Evolutionary conservation across 352 stramenopile genomes (phyloP).

Genomic region (Pythium sp.): DNA sequence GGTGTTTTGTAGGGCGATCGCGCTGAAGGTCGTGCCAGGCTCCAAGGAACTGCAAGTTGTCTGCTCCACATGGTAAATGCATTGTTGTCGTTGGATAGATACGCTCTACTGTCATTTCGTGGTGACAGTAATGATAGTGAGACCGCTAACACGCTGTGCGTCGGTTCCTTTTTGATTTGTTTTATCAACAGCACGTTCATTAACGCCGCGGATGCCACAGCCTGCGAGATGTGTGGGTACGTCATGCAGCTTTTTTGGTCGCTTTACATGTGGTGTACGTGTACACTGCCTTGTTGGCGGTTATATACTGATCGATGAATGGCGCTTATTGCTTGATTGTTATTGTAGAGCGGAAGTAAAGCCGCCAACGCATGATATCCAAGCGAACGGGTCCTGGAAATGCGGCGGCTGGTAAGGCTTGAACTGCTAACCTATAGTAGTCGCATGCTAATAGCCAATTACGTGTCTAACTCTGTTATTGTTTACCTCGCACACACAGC

Average conservation of each 20-base stretch:
- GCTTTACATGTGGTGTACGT: neutral
- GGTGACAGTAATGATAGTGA: neutral
- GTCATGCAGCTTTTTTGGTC: slow-evolving; percentile 7
- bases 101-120: neutral
- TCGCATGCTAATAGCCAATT: neutral
- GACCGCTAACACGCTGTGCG: neutral
- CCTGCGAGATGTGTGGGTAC: slow-evolving; percentile 76
- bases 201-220: slow-evolving; percentile 46
- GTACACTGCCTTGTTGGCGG: neutral
- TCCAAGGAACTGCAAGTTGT: slow-evolving; percentile 52
- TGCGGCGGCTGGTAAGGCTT: slow-evolving; percentile 64
- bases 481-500: slow-evolving; percentile 21
- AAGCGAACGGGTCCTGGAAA: slow-evolving; percentile 66
- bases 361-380: slow-evolving; percentile 65
- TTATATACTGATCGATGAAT: neutral
- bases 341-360: slow-evolving; percentile 45
- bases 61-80: slow-evolving; percentile 46
- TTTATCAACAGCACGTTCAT: slow-evolving; percentile 54
- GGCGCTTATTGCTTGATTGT: slow-evolving; percentile 1
- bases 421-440: too few relatives aligned
- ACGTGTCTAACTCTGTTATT: neutral
- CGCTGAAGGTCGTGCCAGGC: slow-evolving; percentile 58
- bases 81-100: neutral
- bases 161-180: neutral
- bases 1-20: slow-evolving; percentile 19